Conservation (phyloP, 148 eudicot genomes). For the Nyssa sinensis region DNA sequence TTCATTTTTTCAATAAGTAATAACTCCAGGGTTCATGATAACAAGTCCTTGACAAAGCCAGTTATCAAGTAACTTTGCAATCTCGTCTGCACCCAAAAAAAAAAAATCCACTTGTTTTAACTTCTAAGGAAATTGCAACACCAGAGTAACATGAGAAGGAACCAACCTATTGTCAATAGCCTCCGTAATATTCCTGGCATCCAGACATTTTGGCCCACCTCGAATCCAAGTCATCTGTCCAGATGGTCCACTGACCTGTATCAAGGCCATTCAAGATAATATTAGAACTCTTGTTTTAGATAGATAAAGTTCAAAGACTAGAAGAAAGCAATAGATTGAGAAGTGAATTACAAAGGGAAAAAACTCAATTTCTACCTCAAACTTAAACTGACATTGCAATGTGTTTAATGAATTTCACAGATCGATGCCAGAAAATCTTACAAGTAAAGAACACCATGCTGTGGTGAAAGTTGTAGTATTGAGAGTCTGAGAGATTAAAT, state of each 20-base stretch:
- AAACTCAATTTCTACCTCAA: too few species aligned
- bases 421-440: too few species aligned
- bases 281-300: neutral
- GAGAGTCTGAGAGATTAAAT: neutral
- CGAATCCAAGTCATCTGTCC: conserved; percentile 99
- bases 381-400: neutral
- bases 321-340: neutral
- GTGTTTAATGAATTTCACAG: too few species aligned
- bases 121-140: too few species aligned
- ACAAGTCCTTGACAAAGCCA: too few species aligned
- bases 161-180: conserved; percentile 74
- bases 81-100: neutral
- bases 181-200: conserved; percentile 60
- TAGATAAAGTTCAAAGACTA: conserved; percentile 2
- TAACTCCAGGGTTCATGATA: too few species aligned
- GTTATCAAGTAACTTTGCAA: too few species aligned
- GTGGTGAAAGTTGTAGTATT: neutral
- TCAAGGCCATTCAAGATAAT: conserved; percentile 7
- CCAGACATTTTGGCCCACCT: conserved; percentile 76
- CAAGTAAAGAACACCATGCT: too few species aligned
- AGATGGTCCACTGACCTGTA: conserved; percentile 88
- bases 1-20: too few species aligned
- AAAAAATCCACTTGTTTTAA: too few species aligned
- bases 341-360: too few species aligned
- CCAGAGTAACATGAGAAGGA: neutral